Conservation (phyloP, 345 rosid genomes). For the Litchi chinensis region DNA sequence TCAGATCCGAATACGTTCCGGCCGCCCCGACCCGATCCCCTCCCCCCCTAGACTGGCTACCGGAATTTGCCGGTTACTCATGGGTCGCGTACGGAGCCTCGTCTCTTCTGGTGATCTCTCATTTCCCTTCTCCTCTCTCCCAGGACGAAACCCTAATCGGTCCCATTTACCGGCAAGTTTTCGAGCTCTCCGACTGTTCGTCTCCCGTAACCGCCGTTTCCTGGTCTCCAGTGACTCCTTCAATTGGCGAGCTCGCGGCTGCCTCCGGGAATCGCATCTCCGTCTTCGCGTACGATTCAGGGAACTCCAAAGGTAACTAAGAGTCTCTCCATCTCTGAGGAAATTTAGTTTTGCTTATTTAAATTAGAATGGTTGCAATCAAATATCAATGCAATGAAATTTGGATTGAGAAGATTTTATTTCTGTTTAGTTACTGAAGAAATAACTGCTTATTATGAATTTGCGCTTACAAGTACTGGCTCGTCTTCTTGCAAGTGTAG, state of each 20-base stretch:
- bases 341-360: background rate
- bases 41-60: conserved; percentile 80
- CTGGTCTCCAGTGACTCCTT: conserved; percentile 77
- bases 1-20: conserved; percentile 66
- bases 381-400: background rate
- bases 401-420: background rate
- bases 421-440: background rate
- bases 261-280: conserved; percentile 57
- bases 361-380: background rate
- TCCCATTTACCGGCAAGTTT: conserved; percentile 74
- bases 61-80: conserved; percentile 83
- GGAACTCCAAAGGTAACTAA: conserved; percentile 47
- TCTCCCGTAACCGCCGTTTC: conserved; percentile 63
- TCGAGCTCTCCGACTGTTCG: conserved; percentile 58
- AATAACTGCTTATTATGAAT: background rate
- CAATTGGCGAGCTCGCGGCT: conserved; percentile 81
- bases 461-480: background rate
- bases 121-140: conserved; percentile 85
- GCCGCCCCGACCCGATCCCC: conserved; percentile 67
- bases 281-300: conserved; percentile 52
- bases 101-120: conserved; percentile 81
- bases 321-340: conserved; percentile 4
- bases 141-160: conserved; percentile 54
- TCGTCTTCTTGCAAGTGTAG: background rate
- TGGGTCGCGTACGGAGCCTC: conserved; percentile 96